Evolutionary conservation across 83 land plant genomes (phyloP).

Genomic region (Larix sibirica): DNA sequence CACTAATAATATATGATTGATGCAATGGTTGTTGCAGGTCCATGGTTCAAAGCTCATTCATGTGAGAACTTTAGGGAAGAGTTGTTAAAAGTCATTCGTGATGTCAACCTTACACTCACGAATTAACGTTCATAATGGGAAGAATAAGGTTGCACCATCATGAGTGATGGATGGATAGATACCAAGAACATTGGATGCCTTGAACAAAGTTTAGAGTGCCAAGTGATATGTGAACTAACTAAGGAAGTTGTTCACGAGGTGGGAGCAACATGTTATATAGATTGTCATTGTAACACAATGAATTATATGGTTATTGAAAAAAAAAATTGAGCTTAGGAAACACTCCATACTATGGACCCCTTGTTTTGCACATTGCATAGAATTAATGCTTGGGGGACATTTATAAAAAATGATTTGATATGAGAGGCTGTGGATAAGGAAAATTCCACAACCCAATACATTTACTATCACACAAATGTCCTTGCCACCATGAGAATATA

Average conservation of each 20-base stretch:
- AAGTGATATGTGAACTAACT: neutral
- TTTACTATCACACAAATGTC: too few relatives aligned
- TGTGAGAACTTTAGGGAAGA: neutral
- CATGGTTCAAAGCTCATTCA: neutral
- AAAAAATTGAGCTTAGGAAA: neutral
- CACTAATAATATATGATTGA: neutral
- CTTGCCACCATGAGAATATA: too few relatives aligned
- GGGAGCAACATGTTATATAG: neutral
- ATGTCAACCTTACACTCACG: neutral
- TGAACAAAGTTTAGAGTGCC: neutral
- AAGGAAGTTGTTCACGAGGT: neutral
- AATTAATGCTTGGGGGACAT: too few relatives aligned
- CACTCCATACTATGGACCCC: neutral
- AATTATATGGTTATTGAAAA: neutral
- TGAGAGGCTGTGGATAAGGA: too few relatives aligned
- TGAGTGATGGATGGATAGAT: neutral
- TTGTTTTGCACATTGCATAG: neutral
- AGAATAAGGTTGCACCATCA: neutral
- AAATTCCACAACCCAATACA: too few relatives aligned
- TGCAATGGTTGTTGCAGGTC: neutral
- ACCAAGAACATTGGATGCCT: neutral
- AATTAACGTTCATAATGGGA: neutral
- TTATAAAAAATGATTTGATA: too few relatives aligned
- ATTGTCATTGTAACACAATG: too few relatives aligned
- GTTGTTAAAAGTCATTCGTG: neutral